Base-by-base conservation (phyloP, 2,329 filamentous ascomycete species). In the Xylaria polymorpha region DNA sequence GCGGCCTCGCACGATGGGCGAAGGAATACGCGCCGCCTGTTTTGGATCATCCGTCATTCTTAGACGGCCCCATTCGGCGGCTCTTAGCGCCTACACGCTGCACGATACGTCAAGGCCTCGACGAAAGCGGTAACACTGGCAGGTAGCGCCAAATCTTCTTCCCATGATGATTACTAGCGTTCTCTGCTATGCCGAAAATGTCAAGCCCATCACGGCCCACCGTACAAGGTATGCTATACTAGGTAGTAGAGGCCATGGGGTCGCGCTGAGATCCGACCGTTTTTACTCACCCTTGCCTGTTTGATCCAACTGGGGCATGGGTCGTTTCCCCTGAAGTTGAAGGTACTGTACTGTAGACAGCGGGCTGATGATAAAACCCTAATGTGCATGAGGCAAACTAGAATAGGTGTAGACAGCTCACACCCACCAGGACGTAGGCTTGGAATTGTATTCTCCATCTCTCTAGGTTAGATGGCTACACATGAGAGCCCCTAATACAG, bases 231-330 rank as follows among this genome's bases (percentile, higher is more conserved):
- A 41, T 29, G 35, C 32, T 41, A 29, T 29, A 2, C 25, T 29
- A n/a, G n/a, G n/a, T n/a, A 29, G 22, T 41, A 35, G 50, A 35
- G 41, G 22, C 66, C 66, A 37, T 51, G 29, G 29, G 61, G 48
- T 48, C 35, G 29, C 35, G 43, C 48, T 65, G 29, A 63, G 68
- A 65, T 50, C 61, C 53, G 57, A 68, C 57, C 66, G 58, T 67
- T 66, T 69, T 51, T 56, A 35, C 59, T 44, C 43, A 46, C 60
- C 68, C 32, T 63, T 68, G 22, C 61, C 60, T n/a, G 43, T 41
- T 68, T 56, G 29, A 60, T 68, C 66, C 25, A 55, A 18, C 9
- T 12, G 50, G 48, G 61, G 57, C 25, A 65, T 55, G 18, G 25
- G 43, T 53, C 48, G 20, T 46, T 59, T 44, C 8, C 41, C 50